Evolutionary conservation across 2,329 filamentous ascomycete species (phyloP).

Genomic region (Colletotrichum graminicola): DNA sequence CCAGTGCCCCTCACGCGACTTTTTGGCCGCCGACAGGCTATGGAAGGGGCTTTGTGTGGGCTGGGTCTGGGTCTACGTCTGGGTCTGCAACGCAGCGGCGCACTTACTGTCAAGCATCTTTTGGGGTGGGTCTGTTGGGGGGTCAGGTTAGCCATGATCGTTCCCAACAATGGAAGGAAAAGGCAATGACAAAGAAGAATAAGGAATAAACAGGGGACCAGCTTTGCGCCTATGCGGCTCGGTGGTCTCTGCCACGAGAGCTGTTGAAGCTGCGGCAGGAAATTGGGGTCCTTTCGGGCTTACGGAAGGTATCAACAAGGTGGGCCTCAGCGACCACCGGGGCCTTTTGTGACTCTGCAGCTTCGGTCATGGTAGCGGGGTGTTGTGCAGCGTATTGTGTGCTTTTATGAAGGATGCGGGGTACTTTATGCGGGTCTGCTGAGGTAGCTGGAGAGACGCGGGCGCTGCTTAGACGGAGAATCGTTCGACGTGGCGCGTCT

Average conservation of each 20-base stretch:
- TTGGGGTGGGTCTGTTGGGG: constrained; percentile 67
- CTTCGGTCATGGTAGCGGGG: constrained; percentile 59
- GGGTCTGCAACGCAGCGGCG: constrained; percentile 34
- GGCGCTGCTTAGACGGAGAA: constrained; percentile 17
- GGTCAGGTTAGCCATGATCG: constrained; percentile 18
- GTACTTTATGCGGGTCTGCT: constrained; percentile 37
- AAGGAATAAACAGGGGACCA: neutral
- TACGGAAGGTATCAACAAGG: constrained; percentile 79
- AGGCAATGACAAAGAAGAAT: neutral
- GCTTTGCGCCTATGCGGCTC: neutral
- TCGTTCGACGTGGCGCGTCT: constrained; percentile 36
- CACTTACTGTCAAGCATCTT: constrained; percentile 77
- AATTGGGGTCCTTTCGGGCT: constrained; percentile 49
- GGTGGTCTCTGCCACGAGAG: constrained; percentile 18
- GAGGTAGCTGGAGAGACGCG: constrained; percentile 29
- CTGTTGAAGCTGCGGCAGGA: neutral
- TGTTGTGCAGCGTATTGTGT: constrained; percentile 34
- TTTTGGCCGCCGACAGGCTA: constrained; percentile 33
- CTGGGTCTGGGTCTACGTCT: neutral
- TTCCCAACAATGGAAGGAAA: constrained; percentile 25
- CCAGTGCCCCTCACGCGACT: constrained; percentile 41
- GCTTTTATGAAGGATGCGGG: constrained; percentile 41
- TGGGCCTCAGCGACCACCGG: constrained; percentile 81
- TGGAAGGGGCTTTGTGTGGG: constrained; percentile 2
- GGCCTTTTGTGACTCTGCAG: constrained; percentile 55